These are phyloP conservation scores for Hypoxylon sp. DNA, from an alignment of 2,329 filamentous ascomycete genomes.

Conservation along the genomic window DNA sequence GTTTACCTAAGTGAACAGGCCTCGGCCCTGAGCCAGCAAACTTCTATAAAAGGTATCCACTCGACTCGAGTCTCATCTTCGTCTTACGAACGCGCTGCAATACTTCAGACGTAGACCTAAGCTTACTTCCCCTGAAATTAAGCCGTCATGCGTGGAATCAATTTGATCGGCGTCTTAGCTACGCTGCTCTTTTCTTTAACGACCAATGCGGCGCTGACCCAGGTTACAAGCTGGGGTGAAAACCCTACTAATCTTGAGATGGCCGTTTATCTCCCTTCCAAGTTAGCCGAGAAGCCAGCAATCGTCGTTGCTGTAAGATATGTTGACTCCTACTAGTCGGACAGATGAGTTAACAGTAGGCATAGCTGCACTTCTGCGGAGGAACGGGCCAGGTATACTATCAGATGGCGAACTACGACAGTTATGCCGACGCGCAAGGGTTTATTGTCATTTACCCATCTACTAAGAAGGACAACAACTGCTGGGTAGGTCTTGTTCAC, in stretches of 20 bases:
- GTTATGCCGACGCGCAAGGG: constrained; percentile 37
- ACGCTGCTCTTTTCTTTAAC: constrained; percentile 20
- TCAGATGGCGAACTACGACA: constrained; percentile 38
- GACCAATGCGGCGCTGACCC: constrained; percentile 37
- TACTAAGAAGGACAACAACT: constrained; percentile 43
- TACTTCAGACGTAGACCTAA: background rate
- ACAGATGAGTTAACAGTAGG: background rate
- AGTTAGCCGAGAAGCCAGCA: constrained; percentile 35
- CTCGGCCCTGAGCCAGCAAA: constrained; percentile 8
- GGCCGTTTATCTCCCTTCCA: constrained; percentile 35
- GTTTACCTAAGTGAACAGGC: constrained; percentile 17
- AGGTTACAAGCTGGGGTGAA: constrained; percentile 37
- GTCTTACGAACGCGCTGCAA: background rate
- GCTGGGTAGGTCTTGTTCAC: constrained; percentile 33
- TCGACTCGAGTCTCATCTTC: background rate
- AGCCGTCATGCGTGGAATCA: constrained; percentile 26
- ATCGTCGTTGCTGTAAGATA: constrained; percentile 43
- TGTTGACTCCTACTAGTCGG: background rate
- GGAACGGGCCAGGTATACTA: constrained; percentile 39
- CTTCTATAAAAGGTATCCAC: constrained; percentile 9
- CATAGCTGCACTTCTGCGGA: constrained; percentile 43
- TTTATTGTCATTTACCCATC: constrained; percentile 46
- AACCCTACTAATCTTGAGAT: constrained; percentile 45
- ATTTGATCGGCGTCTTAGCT: constrained; percentile 15
- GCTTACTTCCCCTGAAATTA: background rate